These are phyloP conservation scores for Umbelopsis vinacea DNA, from an alignment of 192 early-diverging fungal species.

Conservation along the genomic window DNA sequence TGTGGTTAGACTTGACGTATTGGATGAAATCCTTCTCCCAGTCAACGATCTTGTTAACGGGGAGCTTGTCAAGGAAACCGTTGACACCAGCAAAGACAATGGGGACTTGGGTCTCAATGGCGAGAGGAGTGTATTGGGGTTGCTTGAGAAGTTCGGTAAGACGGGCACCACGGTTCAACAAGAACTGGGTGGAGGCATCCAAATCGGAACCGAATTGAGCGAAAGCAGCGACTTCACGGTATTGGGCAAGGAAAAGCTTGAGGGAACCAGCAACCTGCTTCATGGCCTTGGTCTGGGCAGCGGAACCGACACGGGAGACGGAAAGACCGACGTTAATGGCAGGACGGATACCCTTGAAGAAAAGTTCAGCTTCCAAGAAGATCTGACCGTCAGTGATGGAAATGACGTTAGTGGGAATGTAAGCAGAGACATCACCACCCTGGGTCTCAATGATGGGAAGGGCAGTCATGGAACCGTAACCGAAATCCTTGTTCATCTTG, in stretches of 20 bases:
- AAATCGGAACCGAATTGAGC: conserved; percentile 99
- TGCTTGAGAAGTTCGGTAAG: conserved; percentile 99
- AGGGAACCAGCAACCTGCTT: conserved; percentile 99
- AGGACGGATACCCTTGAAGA: conserved; percentile 99
- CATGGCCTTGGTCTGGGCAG: conserved; percentile 99
- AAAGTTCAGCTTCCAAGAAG: conserved; percentile 99
- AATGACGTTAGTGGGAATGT: conserved; percentile 99
- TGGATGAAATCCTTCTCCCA: conserved; percentile 93
- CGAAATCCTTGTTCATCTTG: conserved; percentile 98
- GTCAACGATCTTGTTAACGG: conserved; percentile 89
- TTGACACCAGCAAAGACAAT: conserved; percentile 99
- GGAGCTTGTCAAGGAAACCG: conserved; percentile 99
- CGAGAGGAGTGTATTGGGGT: conserved; percentile 95
- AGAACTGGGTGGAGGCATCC: conserved; percentile 99
- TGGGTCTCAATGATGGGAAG: conserved; percentile 99
- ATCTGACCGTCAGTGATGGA: conserved; percentile 99
- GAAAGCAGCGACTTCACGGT: conserved; percentile 99
- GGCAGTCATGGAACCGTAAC: conserved; percentile 97
- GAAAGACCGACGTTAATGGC: conserved; percentile 99
- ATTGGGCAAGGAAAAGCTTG: conserved; percentile 99
- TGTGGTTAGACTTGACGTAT: conserved; percentile 86
- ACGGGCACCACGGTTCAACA: conserved; percentile 99
- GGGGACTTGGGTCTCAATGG: conserved; percentile 97
- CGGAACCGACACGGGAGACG: conserved; percentile 99
- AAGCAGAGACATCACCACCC: conserved; percentile 99